Base-by-base conservation (phyloP, 371 early-diverging fungal species). In the Circinella umbellata region DNA sequence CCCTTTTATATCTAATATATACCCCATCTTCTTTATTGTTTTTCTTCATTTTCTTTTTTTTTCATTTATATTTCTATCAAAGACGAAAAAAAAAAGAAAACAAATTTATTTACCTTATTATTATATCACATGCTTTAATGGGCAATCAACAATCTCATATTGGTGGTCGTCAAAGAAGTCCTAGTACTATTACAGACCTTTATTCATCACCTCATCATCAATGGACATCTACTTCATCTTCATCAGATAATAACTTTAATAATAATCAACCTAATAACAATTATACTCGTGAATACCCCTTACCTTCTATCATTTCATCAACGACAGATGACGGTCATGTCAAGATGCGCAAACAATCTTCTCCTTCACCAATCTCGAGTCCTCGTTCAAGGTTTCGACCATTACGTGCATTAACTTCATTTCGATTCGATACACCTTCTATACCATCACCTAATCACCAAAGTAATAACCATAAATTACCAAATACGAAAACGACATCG, bases 281-380 rank as follows among this genome's bases (percentile, higher is more conserved):
- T 17, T 77, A 72, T 49, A 69, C 67, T 48, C 72, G 81, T 35
- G 79, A 81, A 65, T 81, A 81, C 37, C 77, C 77, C 11, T 66
- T 81, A 62, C 81, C 81, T 13, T 63, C 71, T n/a, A 65, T 77
- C 39, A 55, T 72, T 15, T 68, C 70, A 6, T 67, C 72, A 37
- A 51, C 54, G 65, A 5, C 57, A 5, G 57, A 57, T 57, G 64
- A 67, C 4, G 74, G 74, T 20, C 77, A 77, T 11, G 74, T 81
- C 64, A 81, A 81, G 51, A 55, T 76, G 20, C 69, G 81, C 35
- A 81, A 81, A 60, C 75, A 78, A 20, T 81, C 81, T 13, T 73
- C 81, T 20, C 81, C 81, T 60, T 39, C 57, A 63, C 64, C 46
- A 54, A 35, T 34, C 20, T 51, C 59, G 47, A 57, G 46, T 14